A percentile compares a stretch with the other conserved stretches of the same genome.
These are phyloP conservation scores for Talaromyces atroroseus DNA, from an alignment of 2,329 filamentous ascomycete species.

Conservation along the genomic window DNA sequence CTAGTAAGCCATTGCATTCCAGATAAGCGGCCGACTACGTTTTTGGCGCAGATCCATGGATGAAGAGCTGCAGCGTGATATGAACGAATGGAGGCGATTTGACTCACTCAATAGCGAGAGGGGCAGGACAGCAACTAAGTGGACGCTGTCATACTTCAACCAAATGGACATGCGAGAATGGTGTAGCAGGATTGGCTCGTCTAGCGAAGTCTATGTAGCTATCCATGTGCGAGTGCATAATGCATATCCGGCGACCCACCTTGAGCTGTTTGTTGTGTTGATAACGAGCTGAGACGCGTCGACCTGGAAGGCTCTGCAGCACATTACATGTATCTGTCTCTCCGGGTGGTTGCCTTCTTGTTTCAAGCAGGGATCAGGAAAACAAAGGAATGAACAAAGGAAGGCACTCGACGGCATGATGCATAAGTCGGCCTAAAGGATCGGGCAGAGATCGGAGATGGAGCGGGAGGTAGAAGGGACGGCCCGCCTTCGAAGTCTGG, in stretches of 20 bases:
- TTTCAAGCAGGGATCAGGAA: background rate
- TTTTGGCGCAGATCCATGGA: background rate
- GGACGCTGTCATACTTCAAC: background rate
- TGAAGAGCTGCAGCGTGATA: background rate
- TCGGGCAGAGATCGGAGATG: background rate
- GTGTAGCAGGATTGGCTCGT: constrained; percentile 4
- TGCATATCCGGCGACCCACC: constrained; percentile 7
- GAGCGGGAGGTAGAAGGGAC: background rate
- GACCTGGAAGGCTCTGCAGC: background rate
- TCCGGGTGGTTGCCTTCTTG: background rate
- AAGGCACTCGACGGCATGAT: background rate
- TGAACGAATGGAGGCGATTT: background rate
- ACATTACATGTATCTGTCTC: background rate
- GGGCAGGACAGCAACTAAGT: background rate
- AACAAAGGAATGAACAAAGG: background rate
- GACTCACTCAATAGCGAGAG: background rate
- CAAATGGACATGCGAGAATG: constrained; percentile 1
- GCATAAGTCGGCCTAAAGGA: background rate
- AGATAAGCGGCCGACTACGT: background rate
- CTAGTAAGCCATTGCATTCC: background rate
- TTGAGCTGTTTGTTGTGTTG: background rate
- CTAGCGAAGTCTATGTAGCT: background rate
- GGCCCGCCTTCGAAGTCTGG: background rate
- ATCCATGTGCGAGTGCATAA: constrained; percentile 1
- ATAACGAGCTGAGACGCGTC: constrained; percentile 2